Evolutionary conservation across 176 grass and related monocot species (phyloP).

Genomic region (Triticum urartu): DNA sequence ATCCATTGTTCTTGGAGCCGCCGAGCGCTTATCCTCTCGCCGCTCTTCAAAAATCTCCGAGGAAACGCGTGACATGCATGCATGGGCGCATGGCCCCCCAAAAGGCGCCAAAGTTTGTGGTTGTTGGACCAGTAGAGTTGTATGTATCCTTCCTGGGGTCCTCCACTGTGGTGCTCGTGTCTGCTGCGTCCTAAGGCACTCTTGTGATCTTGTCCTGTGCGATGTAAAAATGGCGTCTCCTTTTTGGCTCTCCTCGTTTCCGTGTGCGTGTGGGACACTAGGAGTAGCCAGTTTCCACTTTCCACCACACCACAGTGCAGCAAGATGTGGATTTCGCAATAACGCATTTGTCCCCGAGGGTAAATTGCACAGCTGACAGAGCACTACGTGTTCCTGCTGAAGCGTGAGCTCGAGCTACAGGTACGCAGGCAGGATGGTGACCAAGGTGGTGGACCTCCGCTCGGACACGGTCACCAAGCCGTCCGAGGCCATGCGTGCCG

Average conservation of each 20-base stretch:
- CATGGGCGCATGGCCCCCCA: not conserved
- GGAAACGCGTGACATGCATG: constrained; percentile 1
- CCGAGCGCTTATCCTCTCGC: not conserved
- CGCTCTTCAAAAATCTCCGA: not conserved
- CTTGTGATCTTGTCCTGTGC: not conserved
- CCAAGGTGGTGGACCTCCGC: constrained; percentile 73
- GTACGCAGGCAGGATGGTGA: constrained; percentile 40
- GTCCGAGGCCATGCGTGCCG: constrained; percentile 66
- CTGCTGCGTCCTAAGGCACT: not conserved
- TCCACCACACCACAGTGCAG: no score
- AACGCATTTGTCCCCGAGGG: not conserved
- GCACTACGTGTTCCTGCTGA: not conserved
- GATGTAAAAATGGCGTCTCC: not conserved
- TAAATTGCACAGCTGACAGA: no score
- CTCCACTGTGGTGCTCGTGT: not conserved
- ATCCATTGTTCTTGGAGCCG: not conserved
- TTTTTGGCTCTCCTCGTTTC: not conserved
- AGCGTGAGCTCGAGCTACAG: not conserved
- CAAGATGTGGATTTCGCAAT: no score
- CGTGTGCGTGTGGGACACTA: not conserved
- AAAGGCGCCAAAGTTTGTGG: not conserved
- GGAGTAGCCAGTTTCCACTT: not conserved
- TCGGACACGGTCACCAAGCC: constrained; percentile 97
- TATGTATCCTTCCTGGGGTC: not conserved
- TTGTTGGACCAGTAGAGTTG: constrained; percentile 16